Evolutionary conservation across 129 eudicot genomes (phyloP).

Genomic region (Escallonia rubra): DNA sequence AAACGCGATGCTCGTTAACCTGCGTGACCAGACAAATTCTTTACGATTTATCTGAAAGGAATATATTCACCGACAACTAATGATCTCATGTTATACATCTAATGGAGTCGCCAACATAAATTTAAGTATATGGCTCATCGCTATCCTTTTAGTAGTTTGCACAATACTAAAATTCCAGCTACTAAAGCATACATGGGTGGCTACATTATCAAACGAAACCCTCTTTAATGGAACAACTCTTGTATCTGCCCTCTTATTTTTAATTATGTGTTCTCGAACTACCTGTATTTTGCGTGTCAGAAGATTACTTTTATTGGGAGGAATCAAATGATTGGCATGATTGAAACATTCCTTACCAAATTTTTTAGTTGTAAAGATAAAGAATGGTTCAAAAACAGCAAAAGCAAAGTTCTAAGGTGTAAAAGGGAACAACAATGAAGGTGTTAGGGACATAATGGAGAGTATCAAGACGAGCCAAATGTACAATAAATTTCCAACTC

Average conservation of each 20-base stretch:
- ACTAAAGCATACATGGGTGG: constrained; percentile 1
- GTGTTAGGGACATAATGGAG: not conserved
- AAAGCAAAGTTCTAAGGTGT: not conserved
- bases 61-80: too few species aligned
- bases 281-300: constrained; percentile 6
- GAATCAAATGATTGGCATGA: constrained; percentile 28
- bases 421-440: not conserved
- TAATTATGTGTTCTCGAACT: not conserved
- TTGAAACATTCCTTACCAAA: constrained; percentile 2
- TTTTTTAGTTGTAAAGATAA: not conserved
- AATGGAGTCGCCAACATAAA: too few species aligned
- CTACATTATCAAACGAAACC: not conserved
- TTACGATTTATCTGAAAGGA: too few species aligned
- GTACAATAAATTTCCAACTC: too few species aligned
- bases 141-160: too few species aligned
- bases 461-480: too few species aligned
- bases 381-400: not conserved
- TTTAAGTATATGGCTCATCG: too few species aligned
- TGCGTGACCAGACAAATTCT: too few species aligned
- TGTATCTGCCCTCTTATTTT: not conserved
- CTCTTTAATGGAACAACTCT: not conserved
- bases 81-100: too few species aligned
- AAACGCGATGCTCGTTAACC: too few species aligned
- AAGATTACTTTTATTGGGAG: not conserved
- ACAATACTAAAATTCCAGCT: not conserved